phyloP scores from a whole-genome alignment of 169 alveolate species.

The Eimeria necatrix region DNA sequence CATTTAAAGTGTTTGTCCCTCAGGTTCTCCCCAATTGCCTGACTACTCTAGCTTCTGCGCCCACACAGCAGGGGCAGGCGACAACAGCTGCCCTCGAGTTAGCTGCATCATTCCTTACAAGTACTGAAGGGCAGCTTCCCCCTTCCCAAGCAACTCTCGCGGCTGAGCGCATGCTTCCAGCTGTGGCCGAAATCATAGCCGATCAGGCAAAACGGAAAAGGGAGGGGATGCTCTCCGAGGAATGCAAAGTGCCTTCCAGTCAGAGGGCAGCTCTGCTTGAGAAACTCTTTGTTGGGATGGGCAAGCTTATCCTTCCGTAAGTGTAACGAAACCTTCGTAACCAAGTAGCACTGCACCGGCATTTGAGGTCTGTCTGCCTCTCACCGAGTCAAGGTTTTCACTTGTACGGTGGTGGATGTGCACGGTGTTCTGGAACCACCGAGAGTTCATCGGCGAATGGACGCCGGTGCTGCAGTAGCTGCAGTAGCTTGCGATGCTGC shows the following conservation, averaged over 20 bases:
- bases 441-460: no score
- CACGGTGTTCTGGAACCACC: no score
- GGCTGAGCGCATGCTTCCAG: slow-evolving; percentile 60
- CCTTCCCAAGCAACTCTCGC: slow-evolving; percentile 27
- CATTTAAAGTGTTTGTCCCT: background rate
- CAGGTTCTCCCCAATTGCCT: slow-evolving; percentile 66
- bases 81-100: slow-evolving; percentile 53
- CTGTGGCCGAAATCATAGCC: slow-evolving; percentile 55
- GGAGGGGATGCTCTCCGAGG: slow-evolving; percentile 53
- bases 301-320: slow-evolving; percentile 72
- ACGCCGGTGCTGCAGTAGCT: background rate
- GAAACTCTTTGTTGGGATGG: slow-evolving; percentile 67
- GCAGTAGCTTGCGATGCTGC: background rate
- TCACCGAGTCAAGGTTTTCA: background rate
- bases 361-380: background rate
- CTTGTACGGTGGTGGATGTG: background rate
- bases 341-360: background rate
- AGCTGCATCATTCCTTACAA: slow-evolving; percentile 46
- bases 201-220: slow-evolving; percentile 60
- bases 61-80: slow-evolving; percentile 53
- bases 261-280: slow-evolving; percentile 55
- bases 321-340: background rate
- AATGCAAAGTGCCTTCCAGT: slow-evolving; percentile 29
- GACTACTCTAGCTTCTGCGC: slow-evolving; percentile 38
- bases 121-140: slow-evolving; percentile 49